Base-by-base conservation (phyloP, 805 yeast species). In the Pichia membranifaciens region DNA sequence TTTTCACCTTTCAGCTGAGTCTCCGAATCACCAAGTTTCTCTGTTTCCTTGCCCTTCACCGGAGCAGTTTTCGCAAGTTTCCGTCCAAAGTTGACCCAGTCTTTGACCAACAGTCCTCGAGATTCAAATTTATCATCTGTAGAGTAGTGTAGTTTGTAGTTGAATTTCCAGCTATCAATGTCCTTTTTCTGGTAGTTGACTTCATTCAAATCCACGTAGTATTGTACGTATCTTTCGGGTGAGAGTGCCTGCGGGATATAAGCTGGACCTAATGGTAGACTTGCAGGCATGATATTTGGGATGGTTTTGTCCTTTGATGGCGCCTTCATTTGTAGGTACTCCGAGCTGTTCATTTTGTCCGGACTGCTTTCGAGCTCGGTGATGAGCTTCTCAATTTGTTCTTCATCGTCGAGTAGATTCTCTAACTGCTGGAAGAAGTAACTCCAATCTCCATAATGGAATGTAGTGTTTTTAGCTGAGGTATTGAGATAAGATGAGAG, bases 181-280 rank as follows among this genome's bases (percentile, higher is more conserved):
- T 66, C 54, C 4, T 61, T 51, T 51, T 80, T 79, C 10, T 48
- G 51, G 22, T 47, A 49, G 32, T 52, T 52, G 6, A 43, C 9
- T 17, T 51, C 45, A 49, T 63, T 56, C 51, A 87, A 69, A 61
- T 87, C 87, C n/a, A 81, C 74, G 61, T 69, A 87, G 60, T 82
- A 87, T 60, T 86, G 95, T 1, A 79, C 79, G 64, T 82, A 88
- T 50, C 79, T 69, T 35, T 76, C 73, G 0, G 96, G 96, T 0
- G 91, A 72, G 54, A 85, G 85, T 29, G 79, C 59, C 66, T 87
- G 95, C 2, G 81, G 76, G 2, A 67, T 65, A 60, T 82, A 86
- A 0, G 83, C 96, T 2, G 96, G 96, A 0, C 96, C 96, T 34
- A 82, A 61, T 1, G 76, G 71, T 18, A 68, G 48, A 13, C 65